Evolutionary conservation across 176 grass and related monocot species (phyloP).

Genomic region (Carex scoparia): DNA sequence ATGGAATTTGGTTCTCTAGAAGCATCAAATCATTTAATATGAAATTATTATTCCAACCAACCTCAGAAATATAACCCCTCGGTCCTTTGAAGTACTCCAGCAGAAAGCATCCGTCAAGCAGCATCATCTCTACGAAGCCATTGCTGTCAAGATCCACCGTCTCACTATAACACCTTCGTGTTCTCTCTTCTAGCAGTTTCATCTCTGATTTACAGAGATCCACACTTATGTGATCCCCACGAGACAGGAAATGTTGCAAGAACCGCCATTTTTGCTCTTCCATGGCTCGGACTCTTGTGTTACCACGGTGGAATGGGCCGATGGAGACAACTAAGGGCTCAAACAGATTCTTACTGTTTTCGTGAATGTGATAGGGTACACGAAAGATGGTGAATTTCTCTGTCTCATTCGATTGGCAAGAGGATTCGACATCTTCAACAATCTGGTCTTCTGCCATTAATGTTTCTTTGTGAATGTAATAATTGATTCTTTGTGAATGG

Average conservation of each 20-base stretch:
- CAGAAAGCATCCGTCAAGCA: conserved; percentile 24
- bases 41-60: conserved; percentile 5
- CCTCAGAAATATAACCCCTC: background rate
- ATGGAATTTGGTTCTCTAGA: background rate
- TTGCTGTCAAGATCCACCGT: background rate
- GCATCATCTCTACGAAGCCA: conserved; percentile 18
- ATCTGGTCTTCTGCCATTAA: background rate
- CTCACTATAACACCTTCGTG: conserved; percentile 4
- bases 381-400: conserved; percentile 12
- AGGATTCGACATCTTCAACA: background rate
- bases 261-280: conserved; percentile 16
- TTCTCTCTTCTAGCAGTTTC: background rate
- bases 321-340: too few species aligned
- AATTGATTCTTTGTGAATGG: background rate
- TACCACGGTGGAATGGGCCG: conserved; percentile 8
- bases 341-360: too few species aligned
- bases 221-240: background rate
- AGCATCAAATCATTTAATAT: conserved; percentile 3
- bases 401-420: background rate
- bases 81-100: background rate
- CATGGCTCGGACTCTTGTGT: background rate
- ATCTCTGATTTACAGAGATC: conserved; percentile 18
- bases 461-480: background rate
- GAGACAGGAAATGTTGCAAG: background rate
- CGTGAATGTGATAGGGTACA: accelerated